Evolutionary conservation across 176 grass and related monocot species (phyloP), one percentile per base, ranked within the genome.

Genomic region (Eleusine indica): DNA sequence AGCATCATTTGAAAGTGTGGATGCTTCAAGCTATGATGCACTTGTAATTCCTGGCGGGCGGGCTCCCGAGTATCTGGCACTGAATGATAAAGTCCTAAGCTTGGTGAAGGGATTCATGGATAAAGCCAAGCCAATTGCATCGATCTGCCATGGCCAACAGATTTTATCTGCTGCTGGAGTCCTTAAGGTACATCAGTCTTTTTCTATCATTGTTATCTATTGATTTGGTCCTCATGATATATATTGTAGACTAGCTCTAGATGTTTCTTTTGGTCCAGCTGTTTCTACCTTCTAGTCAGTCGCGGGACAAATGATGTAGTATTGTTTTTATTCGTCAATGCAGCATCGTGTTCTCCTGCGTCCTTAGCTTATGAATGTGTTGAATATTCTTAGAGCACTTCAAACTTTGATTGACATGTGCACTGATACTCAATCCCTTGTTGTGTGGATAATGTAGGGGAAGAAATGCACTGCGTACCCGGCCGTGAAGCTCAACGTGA

Each of bases 391-490:
- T 8, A 0, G 35, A 30, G 9, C 14, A 43, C 46, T 10, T 0
- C 2, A 37, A 28, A 13, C 28, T 18, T 49, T 18, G 40, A 51
- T 29, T 63, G 25, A 4, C 3, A 4, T 35, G 10, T 21, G 19
- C 32, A 15, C 28, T 74, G 15, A 90, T 66, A 6, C 37, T 14
- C 49, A 15, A 52, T 17, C 53, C 5, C 40, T 46, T 35, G n/a
- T 41, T 76, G 43, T 11, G 6, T 58, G 47, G 15, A 42, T 10
- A 22, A 37, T 71, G 48, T 43, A 94, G 96, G 96, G 96, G 5
- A 90, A 67, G 76, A 99, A 90, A 65, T 96, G 96, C 93, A 95
- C 96, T 0, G 96, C 96, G 42, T 98, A 98, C 66, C 96, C 96
- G 0, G 93, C 96, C 0, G 96, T 98, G 28, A 98, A 96, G 83